Conservation (phyloP, 108 stramenopile species). For the Pseudonitzschia delicatissima region DNA sequence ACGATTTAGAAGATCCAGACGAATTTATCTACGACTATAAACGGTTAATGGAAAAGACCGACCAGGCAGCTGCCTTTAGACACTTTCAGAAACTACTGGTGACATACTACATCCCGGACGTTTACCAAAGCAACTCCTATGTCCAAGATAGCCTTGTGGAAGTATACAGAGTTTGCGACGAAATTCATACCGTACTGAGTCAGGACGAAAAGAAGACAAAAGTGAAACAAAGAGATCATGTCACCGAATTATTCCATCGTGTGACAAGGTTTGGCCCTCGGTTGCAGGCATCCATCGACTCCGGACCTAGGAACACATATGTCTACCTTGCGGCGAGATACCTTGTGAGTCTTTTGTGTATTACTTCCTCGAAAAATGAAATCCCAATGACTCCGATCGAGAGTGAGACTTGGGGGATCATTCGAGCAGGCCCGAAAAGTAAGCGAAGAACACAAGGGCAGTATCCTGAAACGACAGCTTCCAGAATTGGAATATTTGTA, state of each 20-base stretch:
- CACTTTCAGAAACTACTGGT: constrained; percentile 24
- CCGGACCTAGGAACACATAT: constrained; percentile 24
- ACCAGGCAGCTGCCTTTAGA: constrained; percentile 22
- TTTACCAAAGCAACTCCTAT: constrained; percentile 35
- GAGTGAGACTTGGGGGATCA: constrained; percentile 22
- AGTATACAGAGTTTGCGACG: constrained; percentile 17
- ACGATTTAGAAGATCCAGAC: constrained; percentile 25
- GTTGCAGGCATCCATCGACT: constrained; percentile 28
- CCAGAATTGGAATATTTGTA: constrained; percentile 27
- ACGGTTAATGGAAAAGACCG: constrained; percentile 7
- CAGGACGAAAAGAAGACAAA: not conserved
- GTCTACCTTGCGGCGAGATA: constrained; percentile 8
- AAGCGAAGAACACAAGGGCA: constrained; percentile 5
- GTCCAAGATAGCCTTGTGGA: constrained; percentile 36
- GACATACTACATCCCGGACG: constrained; percentile 21
- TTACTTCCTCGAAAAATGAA: not conserved
- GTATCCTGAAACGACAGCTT: constrained; percentile 26
- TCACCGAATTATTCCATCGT: constrained; percentile 15
- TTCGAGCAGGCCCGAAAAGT: constrained; percentile 14
- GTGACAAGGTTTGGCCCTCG: constrained; percentile 14
- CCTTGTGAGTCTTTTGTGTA: constrained; percentile 28
- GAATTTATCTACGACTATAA: constrained; percentile 26
- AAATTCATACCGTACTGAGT: constrained; percentile 6
- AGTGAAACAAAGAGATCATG: not conserved
- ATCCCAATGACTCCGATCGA: constrained; percentile 18